phyloP scores from a whole-genome alignment of 306 rosid genomes.

The Chamaecrista fasciculata region DNA sequence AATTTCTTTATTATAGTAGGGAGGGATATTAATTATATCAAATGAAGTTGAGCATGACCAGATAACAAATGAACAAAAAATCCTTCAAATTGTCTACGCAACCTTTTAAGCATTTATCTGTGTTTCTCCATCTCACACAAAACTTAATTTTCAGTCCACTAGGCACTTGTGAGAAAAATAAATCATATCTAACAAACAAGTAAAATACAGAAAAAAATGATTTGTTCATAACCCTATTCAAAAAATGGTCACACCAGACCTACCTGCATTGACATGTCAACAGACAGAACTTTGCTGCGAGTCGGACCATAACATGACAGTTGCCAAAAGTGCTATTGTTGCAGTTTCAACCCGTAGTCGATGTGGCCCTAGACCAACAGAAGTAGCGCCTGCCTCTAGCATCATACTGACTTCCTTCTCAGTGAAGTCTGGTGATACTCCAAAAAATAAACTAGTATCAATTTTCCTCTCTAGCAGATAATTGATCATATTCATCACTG shows the following conservation, averaged over 20 bases:
- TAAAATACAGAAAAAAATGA: not conserved
- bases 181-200: slow-evolving; percentile 14
- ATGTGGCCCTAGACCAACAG: slow-evolving; percentile 81
- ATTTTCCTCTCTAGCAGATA: slow-evolving; percentile 2
- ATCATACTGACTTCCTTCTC: slow-evolving; percentile 65
- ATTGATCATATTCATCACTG: not conserved
- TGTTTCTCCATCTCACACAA: not conserved
- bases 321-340: slow-evolving; percentile 70
- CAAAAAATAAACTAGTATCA: slow-evolving; percentile 23
- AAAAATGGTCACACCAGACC: slow-evolving; percentile 24
- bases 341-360: slow-evolving; percentile 96
- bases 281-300: slow-evolving; percentile 33
- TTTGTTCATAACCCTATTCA: not conserved
- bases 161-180: not conserved
- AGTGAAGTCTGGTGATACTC: slow-evolving; percentile 65
- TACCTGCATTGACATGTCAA: slow-evolving; percentile 34
- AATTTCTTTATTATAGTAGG: not conserved
- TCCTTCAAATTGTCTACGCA: not conserved
- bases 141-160: slow-evolving; percentile 4
- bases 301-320: slow-evolving; percentile 85
- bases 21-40: not conserved
- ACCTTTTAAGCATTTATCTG: not conserved
- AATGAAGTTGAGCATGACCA: not conserved
- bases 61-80: not conserved
- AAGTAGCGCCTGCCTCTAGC: slow-evolving; percentile 71